Base-by-base conservation (phyloP, 257 asterid species). In the Verbena officinalis region DNA sequence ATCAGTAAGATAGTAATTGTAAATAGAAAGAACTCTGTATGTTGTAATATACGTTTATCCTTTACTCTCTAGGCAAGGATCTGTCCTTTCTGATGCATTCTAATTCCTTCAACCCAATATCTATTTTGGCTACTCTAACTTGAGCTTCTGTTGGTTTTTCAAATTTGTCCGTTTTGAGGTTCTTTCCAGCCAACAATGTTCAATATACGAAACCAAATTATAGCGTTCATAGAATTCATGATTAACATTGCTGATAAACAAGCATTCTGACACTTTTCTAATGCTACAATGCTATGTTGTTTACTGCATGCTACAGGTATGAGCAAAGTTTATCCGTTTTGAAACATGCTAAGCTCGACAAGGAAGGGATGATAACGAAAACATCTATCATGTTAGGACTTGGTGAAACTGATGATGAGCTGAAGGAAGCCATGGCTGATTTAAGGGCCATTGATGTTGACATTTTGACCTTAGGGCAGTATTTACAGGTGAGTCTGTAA, bases 381-480 rank as follows among this genome's bases (percentile, higher is more conserved):
- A 69, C 99, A 31, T 90, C 97, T 51, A 80, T 93, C 22, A 93
- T 93, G 99, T 77, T 93, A 87, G 99, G 99, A 65, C 95, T 93
- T 59, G 97, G 99, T 67, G 99, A 94, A 83, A 88, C 85, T 64
- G 95, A 88, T 76, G 92, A 87, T 57, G 99, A 93, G 81, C 69
- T 93, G 62, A 84, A 90, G 83, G 87, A 87, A 79, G 78, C 95
- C 76, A 87, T 94, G 97, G 75, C 88, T 43, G 96, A 94, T 77
- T 77, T 94, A 69, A 81, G 99, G 85, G 86, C 88, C 45, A 93
- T 88, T 68, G 89, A 69, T 76, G 97, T 93, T 9, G 97, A 93
- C 76, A 90, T 93, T 76, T 79, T 93, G 81, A 93, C 99, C 0
- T 78, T 93, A 7, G 99, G 99, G 19, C 97, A 93, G 73, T 93